A percentile compares a stretch with the other conserved stretches of the same genome.
phyloP scores from a whole-genome alignment of 768 basidiomycete genomes.

The Termitomyces sp. region DNA sequence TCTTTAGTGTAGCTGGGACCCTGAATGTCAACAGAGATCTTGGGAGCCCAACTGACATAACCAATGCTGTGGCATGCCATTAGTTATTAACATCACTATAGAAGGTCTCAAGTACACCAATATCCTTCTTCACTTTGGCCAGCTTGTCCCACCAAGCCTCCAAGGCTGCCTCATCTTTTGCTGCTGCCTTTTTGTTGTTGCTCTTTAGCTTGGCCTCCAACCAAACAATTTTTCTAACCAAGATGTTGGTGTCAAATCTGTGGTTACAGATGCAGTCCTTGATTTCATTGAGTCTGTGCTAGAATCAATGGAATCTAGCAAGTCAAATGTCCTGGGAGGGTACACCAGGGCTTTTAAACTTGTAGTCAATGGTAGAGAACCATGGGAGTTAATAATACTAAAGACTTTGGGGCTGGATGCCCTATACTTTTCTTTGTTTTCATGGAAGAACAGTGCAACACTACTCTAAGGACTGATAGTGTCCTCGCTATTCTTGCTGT shows the following conservation, averaged over 20 bases:
- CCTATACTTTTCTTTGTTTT: constrained; percentile 21
- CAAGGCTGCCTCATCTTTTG: too few relatives aligned
- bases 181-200: too few relatives aligned
- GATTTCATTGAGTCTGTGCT: constrained; percentile 28
- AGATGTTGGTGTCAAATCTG: constrained; percentile 14
- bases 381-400: constrained; percentile 1
- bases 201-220: constrained; percentile 19
- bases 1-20: constrained; percentile 11
- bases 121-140: too few relatives aligned
- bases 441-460: constrained; percentile 21
- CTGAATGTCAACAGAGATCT: too few relatives aligned
- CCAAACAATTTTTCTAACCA: constrained; percentile 6
- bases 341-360: constrained; percentile 23
- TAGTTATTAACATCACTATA: too few relatives aligned
- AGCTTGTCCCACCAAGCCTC: too few relatives aligned
- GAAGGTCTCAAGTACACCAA: too few relatives aligned
- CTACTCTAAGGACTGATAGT: constrained; percentile 29
- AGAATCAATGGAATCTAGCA: too few relatives aligned
- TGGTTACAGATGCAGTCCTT: constrained; percentile 15
- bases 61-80: constrained; percentile 16
- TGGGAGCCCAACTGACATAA: not conserved
- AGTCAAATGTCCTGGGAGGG: too few relatives aligned
- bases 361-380: constrained; percentile 23
- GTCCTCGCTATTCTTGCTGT: constrained; percentile 23
- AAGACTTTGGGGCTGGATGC: constrained; percentile 23